A percentile compares a stretch with the other conserved stretches of the same genome.
phyloP scores from a whole-genome alignment of 169 alveolate species.

The Cryptosporidium sp. region DNA sequence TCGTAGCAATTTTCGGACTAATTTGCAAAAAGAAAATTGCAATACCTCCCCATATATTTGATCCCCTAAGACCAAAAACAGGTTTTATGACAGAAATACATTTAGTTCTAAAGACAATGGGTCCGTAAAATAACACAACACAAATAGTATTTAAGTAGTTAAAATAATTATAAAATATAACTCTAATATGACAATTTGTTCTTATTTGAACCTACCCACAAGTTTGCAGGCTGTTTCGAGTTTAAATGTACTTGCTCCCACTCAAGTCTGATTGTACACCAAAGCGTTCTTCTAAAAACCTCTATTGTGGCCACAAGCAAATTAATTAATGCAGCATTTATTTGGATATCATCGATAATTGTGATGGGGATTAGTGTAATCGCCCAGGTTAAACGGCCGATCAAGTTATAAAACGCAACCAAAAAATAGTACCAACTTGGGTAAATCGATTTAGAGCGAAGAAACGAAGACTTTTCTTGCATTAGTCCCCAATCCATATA shows the following conservation, averaged over 20 bases:
- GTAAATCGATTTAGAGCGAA: slow-evolving; percentile 76
- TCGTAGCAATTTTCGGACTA: slow-evolving; percentile 44
- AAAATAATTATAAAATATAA: background rate
- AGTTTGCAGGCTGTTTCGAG: slow-evolving; percentile 67
- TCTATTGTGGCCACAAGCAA: slow-evolving; percentile 65
- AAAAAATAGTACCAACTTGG: slow-evolving; percentile 79
- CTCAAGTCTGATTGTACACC: slow-evolving; percentile 75
- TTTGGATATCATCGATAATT: slow-evolving; percentile 75
- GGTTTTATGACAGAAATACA: slow-evolving; percentile 65
- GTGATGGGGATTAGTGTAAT: slow-evolving; percentile 83
- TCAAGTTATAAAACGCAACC: slow-evolving; percentile 79
- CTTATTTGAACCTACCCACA: slow-evolving; percentile 41
- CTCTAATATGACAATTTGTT: background rate
- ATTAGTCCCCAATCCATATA: slow-evolving; percentile 89
- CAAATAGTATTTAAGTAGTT: background rate
- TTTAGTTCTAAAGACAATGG: slow-evolving; percentile 57
- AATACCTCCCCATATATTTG: slow-evolving; percentile 70
- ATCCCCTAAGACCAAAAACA: slow-evolving; percentile 60
- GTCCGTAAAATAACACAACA: slow-evolving; percentile 11
- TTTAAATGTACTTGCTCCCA: slow-evolving; percentile 75
- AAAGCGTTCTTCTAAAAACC: slow-evolving; percentile 51
- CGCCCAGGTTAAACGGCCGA: slow-evolving; percentile 86
- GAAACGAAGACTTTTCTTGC: slow-evolving; percentile 43
- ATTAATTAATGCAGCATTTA: slow-evolving; percentile 60
- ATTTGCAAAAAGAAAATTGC: slow-evolving; percentile 53